Base-by-base conservation (phyloP, 371 early-diverging fungal species). In the Rhizopus arrhizus region DNA sequence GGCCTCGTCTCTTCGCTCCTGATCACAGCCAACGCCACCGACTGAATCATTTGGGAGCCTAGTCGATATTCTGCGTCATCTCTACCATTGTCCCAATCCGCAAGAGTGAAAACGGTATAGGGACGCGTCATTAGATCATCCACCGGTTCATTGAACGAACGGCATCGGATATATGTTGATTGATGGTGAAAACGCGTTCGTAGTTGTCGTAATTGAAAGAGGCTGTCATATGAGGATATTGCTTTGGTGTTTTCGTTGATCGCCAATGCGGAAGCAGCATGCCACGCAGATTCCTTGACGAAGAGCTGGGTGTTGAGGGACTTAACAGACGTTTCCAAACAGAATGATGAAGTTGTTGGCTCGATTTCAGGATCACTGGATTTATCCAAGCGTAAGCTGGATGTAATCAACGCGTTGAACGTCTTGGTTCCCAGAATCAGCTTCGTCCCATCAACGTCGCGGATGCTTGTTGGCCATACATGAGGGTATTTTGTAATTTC, bases 1-100 rank as follows among this genome's bases (percentile, higher is more conserved):
- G 38, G 38, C 10, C 38, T 36, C 38, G 38, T 36, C 1, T 76
- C 76, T 8, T 76, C 76, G 0, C 54, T 73, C 3, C 73, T 73
- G 6, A 53, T 59, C 46, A 56, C 35, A 42, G 11, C n/a, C 11
- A 32, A 12, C 15, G 22, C 41, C 3, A 54, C 12, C n/a, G 12
- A 42, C n/a, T 42, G 42, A 13, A 42, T 10, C 11, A 42, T 4
- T 42, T 42, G 43, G 56, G 45, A 56, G 8, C 33, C 56, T 31
- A 45, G 9, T 56, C 56, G 56, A 32, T 56, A 56, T 12, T 40
- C 34, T 8, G 56, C 46, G 15, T 56, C 56, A 31, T 56, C 56
- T 28, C 12, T 33, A 46, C 56, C 41, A 12, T 58, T 58, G 51
- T 49, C 58, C 31, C 50, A 50, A 42, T 58, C 58, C 29, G 50